phyloP scores from a whole-genome alignment of 2,329 filamentous ascomycete genomes.

The Parascedosporium putredinis region DNA sequence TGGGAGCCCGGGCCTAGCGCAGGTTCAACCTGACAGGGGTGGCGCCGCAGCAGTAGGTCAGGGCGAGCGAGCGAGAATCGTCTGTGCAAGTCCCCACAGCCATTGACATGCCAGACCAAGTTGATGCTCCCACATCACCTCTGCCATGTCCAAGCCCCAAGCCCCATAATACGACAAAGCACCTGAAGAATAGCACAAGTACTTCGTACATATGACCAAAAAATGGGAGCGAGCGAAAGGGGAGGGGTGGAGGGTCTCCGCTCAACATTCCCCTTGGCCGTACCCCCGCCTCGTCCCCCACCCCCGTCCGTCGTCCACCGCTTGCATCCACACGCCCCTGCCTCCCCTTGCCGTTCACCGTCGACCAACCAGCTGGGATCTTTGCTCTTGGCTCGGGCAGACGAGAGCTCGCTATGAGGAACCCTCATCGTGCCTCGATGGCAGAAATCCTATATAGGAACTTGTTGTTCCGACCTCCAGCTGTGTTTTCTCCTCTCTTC shows the following conservation, averaged over 20 bases:
- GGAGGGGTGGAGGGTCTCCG: too few relatives aligned
- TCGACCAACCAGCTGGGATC: too few relatives aligned
- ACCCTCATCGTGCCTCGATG: background rate
- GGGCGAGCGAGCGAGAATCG: background rate
- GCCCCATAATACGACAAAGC: background rate
- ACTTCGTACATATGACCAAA: too few relatives aligned
- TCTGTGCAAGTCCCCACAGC: background rate
- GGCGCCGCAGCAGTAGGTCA: background rate
- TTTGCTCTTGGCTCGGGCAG: too few relatives aligned
- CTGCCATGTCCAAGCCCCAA: background rate
- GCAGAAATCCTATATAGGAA: slow-evolving; percentile 10
- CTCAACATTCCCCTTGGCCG: too few relatives aligned
- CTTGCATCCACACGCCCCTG: background rate
- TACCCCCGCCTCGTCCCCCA: too few relatives aligned
- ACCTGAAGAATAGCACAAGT: too few relatives aligned
- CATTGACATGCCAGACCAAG: background rate
- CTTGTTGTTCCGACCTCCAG: slow-evolving; percentile 4
- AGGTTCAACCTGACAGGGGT: slow-evolving; percentile 2
- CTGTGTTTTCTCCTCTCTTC: background rate
- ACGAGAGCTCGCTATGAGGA: background rate
- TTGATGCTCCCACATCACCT: background rate
- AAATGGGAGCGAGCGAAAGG: background rate
- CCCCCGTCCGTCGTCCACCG: background rate
- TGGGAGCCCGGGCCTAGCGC: too few relatives aligned
- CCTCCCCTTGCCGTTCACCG: too few relatives aligned